Percentiles rank a stretch among this genome's conserved stretches.
Conservation (phyloP, 2,329 filamentous ascomycete species). For the Ophiognomonia clavigignenti-juglandacearum region DNA sequence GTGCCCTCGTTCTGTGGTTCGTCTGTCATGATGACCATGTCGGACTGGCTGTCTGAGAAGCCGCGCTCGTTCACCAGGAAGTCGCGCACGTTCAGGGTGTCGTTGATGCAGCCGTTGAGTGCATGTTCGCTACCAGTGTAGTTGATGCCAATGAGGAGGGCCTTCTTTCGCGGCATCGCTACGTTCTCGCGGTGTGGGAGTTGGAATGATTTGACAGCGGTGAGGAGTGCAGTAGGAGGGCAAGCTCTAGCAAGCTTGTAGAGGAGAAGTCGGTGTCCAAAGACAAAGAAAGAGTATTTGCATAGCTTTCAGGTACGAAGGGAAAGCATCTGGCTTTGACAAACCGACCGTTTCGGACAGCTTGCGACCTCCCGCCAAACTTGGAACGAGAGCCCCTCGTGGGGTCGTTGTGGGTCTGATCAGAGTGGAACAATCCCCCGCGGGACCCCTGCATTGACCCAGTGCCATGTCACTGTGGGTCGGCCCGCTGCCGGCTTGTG, state of each 20-base stretch:
- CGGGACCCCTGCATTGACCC: constrained; percentile 1
- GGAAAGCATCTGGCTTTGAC: background rate
- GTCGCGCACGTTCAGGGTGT: constrained; percentile 29
- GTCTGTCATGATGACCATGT: constrained; percentile 33
- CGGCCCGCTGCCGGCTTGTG: background rate
- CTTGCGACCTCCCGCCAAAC: background rate
- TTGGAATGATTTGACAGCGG: background rate
- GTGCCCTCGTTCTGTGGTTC: constrained; percentile 27
- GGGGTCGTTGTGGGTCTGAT: constrained; percentile 1
- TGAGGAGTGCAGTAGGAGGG: background rate
- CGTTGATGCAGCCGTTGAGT: constrained; percentile 50
- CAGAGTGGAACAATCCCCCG: background rate
- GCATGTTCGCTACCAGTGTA: constrained; percentile 53
- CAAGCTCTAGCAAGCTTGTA: background rate
- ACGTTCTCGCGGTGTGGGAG: no score
- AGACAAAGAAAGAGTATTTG: background rate
- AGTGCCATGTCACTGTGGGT: background rate
- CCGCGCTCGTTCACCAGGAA: constrained; percentile 32
- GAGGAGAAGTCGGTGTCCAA: background rate
- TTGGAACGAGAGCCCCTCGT: no score
- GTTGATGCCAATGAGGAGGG: constrained; percentile 48
- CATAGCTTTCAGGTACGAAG: background rate
- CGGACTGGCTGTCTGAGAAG: constrained; percentile 26
- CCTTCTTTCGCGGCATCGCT: constrained; percentile 27
- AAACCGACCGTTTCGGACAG: background rate